Base-by-base conservation (phyloP, 2,329 filamentous ascomycete genomes). In the Exutisphaerella laricina region DNA sequence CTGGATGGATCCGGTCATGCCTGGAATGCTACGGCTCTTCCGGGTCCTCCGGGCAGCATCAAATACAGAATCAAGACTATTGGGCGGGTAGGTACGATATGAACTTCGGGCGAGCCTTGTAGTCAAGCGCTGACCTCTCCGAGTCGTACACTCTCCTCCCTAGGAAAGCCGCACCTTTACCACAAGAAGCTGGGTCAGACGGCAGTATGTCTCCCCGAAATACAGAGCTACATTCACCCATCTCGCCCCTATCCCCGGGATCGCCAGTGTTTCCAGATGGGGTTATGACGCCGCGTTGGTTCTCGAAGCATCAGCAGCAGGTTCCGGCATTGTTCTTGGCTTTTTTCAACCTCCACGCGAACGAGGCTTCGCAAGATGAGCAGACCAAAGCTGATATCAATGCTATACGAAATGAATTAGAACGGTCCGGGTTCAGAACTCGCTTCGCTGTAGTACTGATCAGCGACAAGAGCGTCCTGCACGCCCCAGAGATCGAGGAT, bases 201-300 rank as follows among this genome's bases (percentile, higher is more conserved):
- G 55, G 50, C 6, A 36, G 48, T 7, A 37, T 50, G 67, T 47
- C 56, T 8, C 48, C 51, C 13, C 54, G 56, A 20, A 60, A 48
- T 39, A 68, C 66, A 46, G 70, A 80, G n/a, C 70, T 95, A 4
- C 90, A 97, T 65, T 97, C 92, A 9, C 87, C 89, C 1, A 80
- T 95, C 53, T 97, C 92, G 2, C 92, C 90, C 1, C 73, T 97
- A 21, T 92, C 85, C 28, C 88, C 89, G 3, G 77, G 76, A 5
- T 95, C 90, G 5, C 73, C 80, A 2, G 75, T 94, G 2, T 97
- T 92, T 60, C 89, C 90, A 5, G 92, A 97, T 66, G 92, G 90
- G 4, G 71, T 96, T 45, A 80, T 96, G 62, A 80, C 88, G 47
- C 75, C 82, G 14, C 68, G 78, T 48, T 98, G 90, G 90, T 73